Conservation (phyloP, 441 rosid species). For the Pelargonium cotyledonis region DNA sequence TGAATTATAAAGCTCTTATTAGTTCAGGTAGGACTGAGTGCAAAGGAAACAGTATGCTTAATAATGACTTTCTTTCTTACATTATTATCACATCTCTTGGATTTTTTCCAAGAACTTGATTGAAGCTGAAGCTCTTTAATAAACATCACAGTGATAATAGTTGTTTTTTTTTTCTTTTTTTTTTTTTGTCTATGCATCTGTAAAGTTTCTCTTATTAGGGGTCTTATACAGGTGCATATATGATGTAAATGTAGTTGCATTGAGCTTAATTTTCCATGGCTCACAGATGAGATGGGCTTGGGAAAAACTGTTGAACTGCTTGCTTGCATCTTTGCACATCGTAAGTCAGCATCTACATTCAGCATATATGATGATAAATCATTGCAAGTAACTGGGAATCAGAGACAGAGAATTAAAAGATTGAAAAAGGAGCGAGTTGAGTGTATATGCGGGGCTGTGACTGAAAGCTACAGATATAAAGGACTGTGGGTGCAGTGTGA, state of each 20-base stretch:
- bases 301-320: constrained; percentile 97
- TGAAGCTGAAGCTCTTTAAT: not conserved
- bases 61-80: not conserved
- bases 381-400: constrained; percentile 31
- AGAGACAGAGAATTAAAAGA: constrained; percentile 44
- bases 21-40: not conserved
- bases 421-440: constrained; percentile 86
- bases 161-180: too few species aligned
- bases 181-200: not conserved
- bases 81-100: not conserved
- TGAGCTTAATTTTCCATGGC: constrained; percentile 26
- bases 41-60: not conserved
- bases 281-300: constrained; percentile 96
- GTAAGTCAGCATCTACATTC: constrained; percentile 45
- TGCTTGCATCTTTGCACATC: constrained; percentile 81
- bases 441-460: constrained; percentile 96
- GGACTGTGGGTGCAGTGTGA: constrained; percentile 98
- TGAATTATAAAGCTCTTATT: not conserved
- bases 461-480: constrained; percentile 62
- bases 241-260: constrained; percentile 18
- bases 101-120: not conserved
- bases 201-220: not conserved
- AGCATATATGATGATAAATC: constrained; percentile 21
- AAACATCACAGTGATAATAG: not conserved
- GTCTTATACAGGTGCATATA: constrained; percentile 2